Percentiles rank a stretch among this genome's conserved stretches.
These are phyloP conservation scores for Trichosporon sp. DNA, from an alignment of 1,284 basidiomycete genomes.

Conservation along the genomic window DNA sequence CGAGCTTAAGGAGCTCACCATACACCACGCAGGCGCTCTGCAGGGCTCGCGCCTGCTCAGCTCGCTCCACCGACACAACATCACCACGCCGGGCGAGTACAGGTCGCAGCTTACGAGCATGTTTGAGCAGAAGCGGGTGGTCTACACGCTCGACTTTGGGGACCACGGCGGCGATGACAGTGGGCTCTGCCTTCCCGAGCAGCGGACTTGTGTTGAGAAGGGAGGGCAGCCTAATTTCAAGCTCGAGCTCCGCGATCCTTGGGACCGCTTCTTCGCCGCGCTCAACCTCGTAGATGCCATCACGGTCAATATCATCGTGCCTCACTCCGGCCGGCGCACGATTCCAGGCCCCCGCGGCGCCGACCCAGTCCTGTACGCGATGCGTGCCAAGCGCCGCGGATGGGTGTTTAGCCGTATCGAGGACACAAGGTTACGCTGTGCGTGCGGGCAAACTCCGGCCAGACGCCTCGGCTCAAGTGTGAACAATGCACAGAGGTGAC, in stretches of 20 bases:
- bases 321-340: neutral
- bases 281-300: neutral
- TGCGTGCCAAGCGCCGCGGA: neutral
- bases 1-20: neutral
- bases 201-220: too few relatives aligned
- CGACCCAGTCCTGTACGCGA: neutral
- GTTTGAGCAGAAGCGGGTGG: neutral
- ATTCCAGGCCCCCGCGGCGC: neutral
- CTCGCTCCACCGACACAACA: neutral
- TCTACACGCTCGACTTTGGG: constrained; percentile 1
- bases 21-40: neutral
- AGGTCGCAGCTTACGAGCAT: neutral
- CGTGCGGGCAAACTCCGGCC: neutral
- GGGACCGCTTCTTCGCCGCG: neutral
- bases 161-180: neutral
- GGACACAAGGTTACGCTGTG: neutral
- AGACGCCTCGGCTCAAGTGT: neutral
- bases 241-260: neutral
- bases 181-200: neutral
- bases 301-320: neutral
- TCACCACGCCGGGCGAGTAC: neutral
- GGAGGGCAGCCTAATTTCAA: neutral
- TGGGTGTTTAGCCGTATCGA: neutral
- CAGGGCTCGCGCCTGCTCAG: neutral
- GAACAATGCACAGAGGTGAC: too few relatives aligned